A percentile compares a stretch with the other conserved stretches of the same genome.
phyloP scores from a whole-genome alignment of 352 stramenopile species.

The Poterioochromonas sp. region DNA sequence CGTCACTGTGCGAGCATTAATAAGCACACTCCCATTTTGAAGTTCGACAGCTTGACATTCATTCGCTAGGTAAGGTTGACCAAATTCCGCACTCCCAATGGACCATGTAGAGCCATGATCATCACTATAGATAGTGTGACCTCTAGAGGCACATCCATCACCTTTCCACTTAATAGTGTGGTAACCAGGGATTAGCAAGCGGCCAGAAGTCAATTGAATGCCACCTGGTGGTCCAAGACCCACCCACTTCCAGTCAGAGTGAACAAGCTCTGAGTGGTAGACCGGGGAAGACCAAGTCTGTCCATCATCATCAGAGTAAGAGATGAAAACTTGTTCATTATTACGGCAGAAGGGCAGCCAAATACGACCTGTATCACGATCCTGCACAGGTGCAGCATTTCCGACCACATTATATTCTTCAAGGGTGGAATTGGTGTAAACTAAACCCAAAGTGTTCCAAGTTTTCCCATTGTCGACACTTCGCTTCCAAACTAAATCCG shows the following conservation, averaged over 20 bases:
- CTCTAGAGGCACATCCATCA: slow-evolving; percentile 1
- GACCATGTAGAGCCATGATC: background rate
- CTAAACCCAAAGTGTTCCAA: background rate
- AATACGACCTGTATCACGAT: background rate
- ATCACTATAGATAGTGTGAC: slow-evolving; percentile 15
- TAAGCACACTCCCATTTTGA: background rate
- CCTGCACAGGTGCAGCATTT: slow-evolving; percentile 17
- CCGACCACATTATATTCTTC: background rate
- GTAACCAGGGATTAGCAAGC: background rate
- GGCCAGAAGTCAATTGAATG: background rate
- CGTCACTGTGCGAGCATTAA: background rate
- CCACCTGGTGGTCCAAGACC: slow-evolving; percentile 5
- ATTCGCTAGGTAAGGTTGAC: background rate
- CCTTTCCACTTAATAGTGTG: slow-evolving; percentile 12
- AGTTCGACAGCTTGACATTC: slow-evolving; percentile 6
- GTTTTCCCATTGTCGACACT: slow-evolving; percentile 1
- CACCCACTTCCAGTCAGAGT: slow-evolving; percentile 2
- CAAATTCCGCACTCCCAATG: slow-evolving; percentile 6
- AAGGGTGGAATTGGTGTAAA: background rate
- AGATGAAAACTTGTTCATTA: slow-evolving; percentile 18
- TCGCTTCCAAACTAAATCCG: slow-evolving; percentile 6
- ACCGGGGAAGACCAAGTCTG: background rate
- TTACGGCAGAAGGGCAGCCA: slow-evolving; percentile 11
- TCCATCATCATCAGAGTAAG: slow-evolving; percentile 21
- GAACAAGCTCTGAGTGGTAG: background rate